phyloP scores from a whole-genome alignment of 768 basidiomycete species.

The Infundibulicybe gibba region DNA sequence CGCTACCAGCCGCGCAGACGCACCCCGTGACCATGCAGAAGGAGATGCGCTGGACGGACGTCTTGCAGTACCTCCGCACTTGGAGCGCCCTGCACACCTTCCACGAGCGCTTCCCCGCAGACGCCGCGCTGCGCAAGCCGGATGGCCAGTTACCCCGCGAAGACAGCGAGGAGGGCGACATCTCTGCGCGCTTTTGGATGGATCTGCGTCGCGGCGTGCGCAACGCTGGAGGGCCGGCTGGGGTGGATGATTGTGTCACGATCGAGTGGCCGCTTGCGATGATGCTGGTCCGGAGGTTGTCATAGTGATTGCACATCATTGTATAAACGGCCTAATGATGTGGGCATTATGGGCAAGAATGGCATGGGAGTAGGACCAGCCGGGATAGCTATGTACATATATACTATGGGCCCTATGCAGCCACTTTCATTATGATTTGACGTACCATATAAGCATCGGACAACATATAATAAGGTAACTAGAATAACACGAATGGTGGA shows the following conservation, averaged over 20 bases:
- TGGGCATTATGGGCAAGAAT: too few relatives aligned
- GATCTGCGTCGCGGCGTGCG: conserved; percentile 38
- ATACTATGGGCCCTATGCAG: too few relatives aligned
- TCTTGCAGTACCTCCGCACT: conserved; percentile 68
- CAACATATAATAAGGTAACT: too few relatives aligned
- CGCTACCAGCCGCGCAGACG: conserved; percentile 16
- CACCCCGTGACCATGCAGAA: conserved; percentile 54
- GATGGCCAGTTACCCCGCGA: conserved; percentile 31
- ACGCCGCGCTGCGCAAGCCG: conserved; percentile 24
- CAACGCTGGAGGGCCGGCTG: conserved; percentile 23
- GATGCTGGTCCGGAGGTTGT: conserved; percentile 25
- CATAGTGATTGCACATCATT: too few relatives aligned
- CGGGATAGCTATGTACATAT: too few relatives aligned
- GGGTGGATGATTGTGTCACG: conserved; percentile 32
- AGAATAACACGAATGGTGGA: too few relatives aligned
- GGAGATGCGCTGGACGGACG: conserved; percentile 59
- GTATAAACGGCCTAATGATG: too few relatives aligned
- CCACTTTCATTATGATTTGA: too few relatives aligned
- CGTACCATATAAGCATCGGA: too few relatives aligned
- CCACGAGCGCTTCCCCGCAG: conserved; percentile 58
- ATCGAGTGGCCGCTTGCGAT: conserved; percentile 53
- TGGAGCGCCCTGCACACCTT: conserved; percentile 70
- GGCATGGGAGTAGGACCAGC: too few relatives aligned
- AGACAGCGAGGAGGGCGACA: conserved; percentile 42
- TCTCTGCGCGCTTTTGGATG: conserved; percentile 63